phyloP scores from a whole-genome alignment of 1,284 basidiomycete species.

The Microstroma glucosiphilum region DNA sequence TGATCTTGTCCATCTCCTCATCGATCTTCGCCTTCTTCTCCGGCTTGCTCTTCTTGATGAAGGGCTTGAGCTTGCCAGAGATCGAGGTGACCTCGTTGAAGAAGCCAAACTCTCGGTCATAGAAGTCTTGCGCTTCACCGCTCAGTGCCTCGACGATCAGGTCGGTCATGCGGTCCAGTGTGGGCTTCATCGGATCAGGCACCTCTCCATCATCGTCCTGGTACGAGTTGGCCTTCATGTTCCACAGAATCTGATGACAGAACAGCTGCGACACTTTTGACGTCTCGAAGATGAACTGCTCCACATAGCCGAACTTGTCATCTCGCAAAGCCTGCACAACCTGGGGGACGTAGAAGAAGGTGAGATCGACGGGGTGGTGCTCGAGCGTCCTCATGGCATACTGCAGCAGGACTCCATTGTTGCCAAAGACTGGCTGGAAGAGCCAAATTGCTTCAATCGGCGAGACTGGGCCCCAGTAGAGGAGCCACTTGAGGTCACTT shows the following conservation, averaged over 20 bases:
- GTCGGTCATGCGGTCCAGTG: slow-evolving; percentile 78
- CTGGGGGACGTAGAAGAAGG: slow-evolving; percentile 99
- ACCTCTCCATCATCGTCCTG: slow-evolving; percentile 70
- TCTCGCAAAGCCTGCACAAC: slow-evolving; percentile 87
- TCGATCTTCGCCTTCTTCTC: slow-evolving; percentile 99
- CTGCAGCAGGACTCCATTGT: slow-evolving; percentile 81
- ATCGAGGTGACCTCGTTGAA: slow-evolving; percentile 96
- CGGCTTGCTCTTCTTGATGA: slow-evolving; percentile 86
- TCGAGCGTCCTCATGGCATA: slow-evolving; percentile 93
- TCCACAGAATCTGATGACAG: slow-evolving; percentile 99
- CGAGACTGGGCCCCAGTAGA: slow-evolving; percentile 81
- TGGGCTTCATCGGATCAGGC: slow-evolving; percentile 89
- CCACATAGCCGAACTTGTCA: slow-evolving; percentile 75
- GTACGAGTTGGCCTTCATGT: slow-evolving; percentile 98
- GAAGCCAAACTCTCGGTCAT: slow-evolving; percentile 90
- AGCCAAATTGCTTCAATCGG: slow-evolving; percentile 59
- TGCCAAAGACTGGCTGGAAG: slow-evolving; percentile 51
- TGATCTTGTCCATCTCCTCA: slow-evolving; percentile 96
- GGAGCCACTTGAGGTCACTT: slow-evolving; percentile 61
- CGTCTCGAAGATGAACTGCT: slow-evolving; percentile 92
- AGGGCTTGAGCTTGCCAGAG: slow-evolving; percentile 94
- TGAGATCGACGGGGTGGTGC: slow-evolving; percentile 86
- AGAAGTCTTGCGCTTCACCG: slow-evolving; percentile 84
- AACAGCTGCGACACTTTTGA: slow-evolving; percentile 95
- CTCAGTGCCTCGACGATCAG: slow-evolving; percentile 77